phyloP scores from a whole-genome alignment of 1,284 basidiomycete genomes.

The Malassezia japonica region DNA sequence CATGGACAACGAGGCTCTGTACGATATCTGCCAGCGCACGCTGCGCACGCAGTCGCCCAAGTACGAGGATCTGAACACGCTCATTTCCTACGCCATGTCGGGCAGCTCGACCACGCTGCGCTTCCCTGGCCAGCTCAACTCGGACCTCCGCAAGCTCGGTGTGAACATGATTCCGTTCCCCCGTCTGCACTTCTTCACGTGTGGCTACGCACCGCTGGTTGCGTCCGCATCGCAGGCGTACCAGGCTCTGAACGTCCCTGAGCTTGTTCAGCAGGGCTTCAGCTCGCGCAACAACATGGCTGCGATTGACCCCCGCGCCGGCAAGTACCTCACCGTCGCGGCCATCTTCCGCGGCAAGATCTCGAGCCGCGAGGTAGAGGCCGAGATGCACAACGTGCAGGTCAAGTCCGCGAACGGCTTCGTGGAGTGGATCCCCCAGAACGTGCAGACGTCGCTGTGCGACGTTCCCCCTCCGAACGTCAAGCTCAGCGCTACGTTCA shows the following conservation, averaged over 20 bases:
- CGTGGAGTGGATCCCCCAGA: conserved; percentile 49
- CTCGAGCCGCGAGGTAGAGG: conserved; percentile 51
- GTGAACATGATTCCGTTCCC: conserved; percentile 63
- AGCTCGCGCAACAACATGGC: conserved; percentile 52
- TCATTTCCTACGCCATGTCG: conserved; percentile 76
- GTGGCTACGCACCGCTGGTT: conserved; percentile 48
- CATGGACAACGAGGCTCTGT: conserved; percentile 89
- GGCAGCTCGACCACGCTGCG: conserved; percentile 79
- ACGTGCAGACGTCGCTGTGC: conserved; percentile 45
- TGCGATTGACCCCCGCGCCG: conserved; percentile 65
- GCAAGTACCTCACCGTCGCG: conserved; percentile 53
- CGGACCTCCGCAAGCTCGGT: conserved; percentile 81
- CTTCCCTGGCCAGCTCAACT: conserved; percentile 89
- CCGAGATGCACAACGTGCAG: conserved; percentile 46
- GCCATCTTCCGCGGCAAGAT: conserved; percentile 46
- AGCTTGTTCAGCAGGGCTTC: conserved; percentile 41
- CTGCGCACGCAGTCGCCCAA: conserved; percentile 58
- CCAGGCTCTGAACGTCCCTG: conserved; percentile 47
- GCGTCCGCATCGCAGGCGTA: conserved; percentile 53
- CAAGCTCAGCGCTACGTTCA: conserved; percentile 48
- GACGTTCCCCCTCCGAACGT: conserved; percentile 44
- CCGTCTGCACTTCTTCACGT: conserved; percentile 49
- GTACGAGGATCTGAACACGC: conserved; percentile 49
- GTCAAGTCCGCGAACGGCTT: conserved; percentile 41
- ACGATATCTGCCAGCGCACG: conserved; percentile 69